These are phyloP conservation scores for Tillandsia leiboldiana DNA, from an alignment of 176 grass and related monocot species.

Conservation along the genomic window DNA sequence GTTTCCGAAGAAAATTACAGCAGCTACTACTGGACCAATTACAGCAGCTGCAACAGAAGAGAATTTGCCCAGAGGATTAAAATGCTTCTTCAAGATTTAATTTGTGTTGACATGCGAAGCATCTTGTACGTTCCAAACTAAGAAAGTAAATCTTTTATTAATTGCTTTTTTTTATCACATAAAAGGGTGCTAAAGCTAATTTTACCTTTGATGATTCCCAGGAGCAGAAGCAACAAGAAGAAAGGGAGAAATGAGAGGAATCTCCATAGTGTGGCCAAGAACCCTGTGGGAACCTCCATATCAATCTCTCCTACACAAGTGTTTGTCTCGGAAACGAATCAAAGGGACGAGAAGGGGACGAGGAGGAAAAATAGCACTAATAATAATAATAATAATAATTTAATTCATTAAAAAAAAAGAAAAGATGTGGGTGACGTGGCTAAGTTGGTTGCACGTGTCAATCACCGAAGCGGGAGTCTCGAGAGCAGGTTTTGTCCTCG, in stretches of 20 bases:
- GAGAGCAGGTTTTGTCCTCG: no score
- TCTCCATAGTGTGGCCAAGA: slow-evolving; percentile 70
- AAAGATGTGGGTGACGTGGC: no score
- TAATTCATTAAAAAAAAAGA: no score
- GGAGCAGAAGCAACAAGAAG: slow-evolving; percentile 56
- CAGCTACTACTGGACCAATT: slow-evolving; percentile 30
- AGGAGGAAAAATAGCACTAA: no score
- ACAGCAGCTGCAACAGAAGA: slow-evolving; percentile 33
- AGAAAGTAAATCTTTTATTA: no score
- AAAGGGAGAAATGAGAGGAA: slow-evolving; percentile 63
- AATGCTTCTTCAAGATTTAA: no score
- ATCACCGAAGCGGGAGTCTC: no score
- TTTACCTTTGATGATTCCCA: slow-evolving; percentile 62
- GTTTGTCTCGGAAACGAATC: not conserved
- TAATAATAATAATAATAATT: no score
- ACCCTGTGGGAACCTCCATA: slow-evolving; percentile 63
- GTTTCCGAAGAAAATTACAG: slow-evolving; percentile 47
- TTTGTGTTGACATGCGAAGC: no score
- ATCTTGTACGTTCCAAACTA: no score
- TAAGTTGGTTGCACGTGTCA: no score
- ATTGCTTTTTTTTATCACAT: not conserved
- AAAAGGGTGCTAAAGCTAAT: not conserved
- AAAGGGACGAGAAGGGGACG: not conserved
- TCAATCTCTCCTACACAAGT: not conserved
- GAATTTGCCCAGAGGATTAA: not conserved